Evolutionary conservation across 768 basidiomycete species (phyloP), one percentile per base, ranked within the genome.

Genomic region (Boletus subparvulus): DNA sequence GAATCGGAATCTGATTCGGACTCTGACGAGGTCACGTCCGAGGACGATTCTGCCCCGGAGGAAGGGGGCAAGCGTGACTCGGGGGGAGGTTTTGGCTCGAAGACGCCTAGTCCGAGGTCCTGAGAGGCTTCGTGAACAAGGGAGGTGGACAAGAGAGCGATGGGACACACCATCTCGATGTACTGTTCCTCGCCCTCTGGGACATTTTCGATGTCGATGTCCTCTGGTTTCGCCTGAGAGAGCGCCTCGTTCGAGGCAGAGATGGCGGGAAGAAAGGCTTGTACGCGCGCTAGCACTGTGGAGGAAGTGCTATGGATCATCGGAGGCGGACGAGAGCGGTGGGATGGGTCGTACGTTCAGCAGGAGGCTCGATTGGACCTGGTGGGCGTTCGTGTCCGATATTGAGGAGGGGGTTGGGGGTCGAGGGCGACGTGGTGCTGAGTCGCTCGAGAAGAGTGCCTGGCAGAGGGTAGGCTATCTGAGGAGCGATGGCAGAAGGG

Each of bases 151-250:
- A 21, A 21, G 13, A 7, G 43, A 41, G 26, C 17, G 2, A 19
- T 44, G 43, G 17, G 30, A 54, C 58, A 64, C 73, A 84, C 86
- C 85, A 88, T 88, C 68, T 88, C 81, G 61, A 90, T 85, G 65
- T 86, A 82, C 55, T 71, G 77, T 2, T 75, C 76, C 49, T 74
- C 75, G n/a, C 73, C 73, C 21, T 73, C 75, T 8, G 74, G 71
- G 24, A 90, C 61, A 54, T 85, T 77, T 68, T 91, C 89, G 40
- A 91, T 88, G 63, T 90, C 83, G n/a, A 90, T 73, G 61, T 83
- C 85, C 17, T 68, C 65, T 1, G 84, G 86, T 56, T 85, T 78
- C 40, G 70, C 67, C 39, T 77, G 74, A 4, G 76, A 63, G 17
- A 90, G 77, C 2, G 78, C 68, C 3, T 76, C 77, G 61, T 88